Percentiles rank a stretch among this genome's conserved stretches.
Evolutionary conservation across 2,329 filamentous ascomycete species (phyloP).

Genomic region (Penicillium capsulatum): DNA sequence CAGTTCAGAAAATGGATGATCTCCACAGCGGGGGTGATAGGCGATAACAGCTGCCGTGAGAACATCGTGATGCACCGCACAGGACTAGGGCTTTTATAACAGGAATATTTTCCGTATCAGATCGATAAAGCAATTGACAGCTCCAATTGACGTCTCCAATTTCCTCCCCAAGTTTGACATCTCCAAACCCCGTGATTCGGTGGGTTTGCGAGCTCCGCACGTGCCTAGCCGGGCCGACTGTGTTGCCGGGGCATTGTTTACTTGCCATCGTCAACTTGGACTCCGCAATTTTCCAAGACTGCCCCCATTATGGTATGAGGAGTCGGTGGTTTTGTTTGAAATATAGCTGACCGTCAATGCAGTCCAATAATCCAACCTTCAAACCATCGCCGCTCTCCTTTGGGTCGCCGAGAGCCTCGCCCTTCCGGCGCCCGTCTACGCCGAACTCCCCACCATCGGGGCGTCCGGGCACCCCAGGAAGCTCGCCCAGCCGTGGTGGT

Average conservation of each 20-base stretch:
- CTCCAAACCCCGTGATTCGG: constrained; percentile 2
- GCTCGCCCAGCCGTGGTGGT: constrained; percentile 39
- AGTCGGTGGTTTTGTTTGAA: neutral
- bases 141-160: constrained; percentile 7
- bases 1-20: constrained; percentile 22
- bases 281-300: constrained; percentile 1
- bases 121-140: neutral
- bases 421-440: constrained; percentile 62
- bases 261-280: constrained; percentile 6
- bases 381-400: constrained; percentile 70
- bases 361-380: constrained; percentile 56
- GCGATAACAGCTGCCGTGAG: constrained; percentile 18
- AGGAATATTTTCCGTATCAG: no score
- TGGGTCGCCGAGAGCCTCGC: constrained; percentile 65
- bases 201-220: constrained; percentile 6
- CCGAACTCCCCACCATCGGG: constrained; percentile 58
- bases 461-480: constrained; percentile 47
- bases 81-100: no score
- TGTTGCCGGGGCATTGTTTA: constrained; percentile 26
- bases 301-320: constrained; percentile 19
- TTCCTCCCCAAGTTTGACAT: constrained; percentile 1
- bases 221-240: constrained; percentile 19
- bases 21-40: constrained; percentile 28
- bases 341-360: constrained; percentile 5
- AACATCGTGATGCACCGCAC: no score